A percentile compares a stretch with the other conserved stretches of the same genome.
These are phyloP conservation scores for Macadamia integrifolia DNA, from an alignment of 164 flowering plant species.

Conservation along the genomic window DNA sequence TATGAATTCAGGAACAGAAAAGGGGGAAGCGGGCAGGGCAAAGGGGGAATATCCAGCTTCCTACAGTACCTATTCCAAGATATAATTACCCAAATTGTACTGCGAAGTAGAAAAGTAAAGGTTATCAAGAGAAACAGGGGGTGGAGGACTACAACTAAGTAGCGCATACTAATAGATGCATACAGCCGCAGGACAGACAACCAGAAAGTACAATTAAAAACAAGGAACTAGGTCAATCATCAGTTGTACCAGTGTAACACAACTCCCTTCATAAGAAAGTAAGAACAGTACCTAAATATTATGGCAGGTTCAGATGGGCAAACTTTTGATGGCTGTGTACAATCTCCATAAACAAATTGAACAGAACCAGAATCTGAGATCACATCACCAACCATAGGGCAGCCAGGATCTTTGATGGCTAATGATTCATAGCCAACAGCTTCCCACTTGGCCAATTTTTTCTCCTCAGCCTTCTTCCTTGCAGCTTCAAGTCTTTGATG, in stretches of 20 bases:
- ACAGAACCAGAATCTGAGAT: conserved; percentile 62
- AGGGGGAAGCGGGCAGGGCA: too few species aligned
- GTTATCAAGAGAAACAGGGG: too few species aligned
- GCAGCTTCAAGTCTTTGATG: conserved; percentile 51
- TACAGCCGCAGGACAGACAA: too few species aligned
- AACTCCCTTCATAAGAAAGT: background rate
- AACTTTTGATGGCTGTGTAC: conserved; percentile 61
- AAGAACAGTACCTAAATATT: conserved; percentile 58
- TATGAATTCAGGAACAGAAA: too few species aligned
- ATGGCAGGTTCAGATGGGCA: conserved; percentile 62
- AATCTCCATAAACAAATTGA: conserved; percentile 88
- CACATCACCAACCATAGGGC: conserved; percentile 28
- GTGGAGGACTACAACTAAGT: too few species aligned
- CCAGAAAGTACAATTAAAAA: too few species aligned
- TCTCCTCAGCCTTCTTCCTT: conserved; percentile 71
- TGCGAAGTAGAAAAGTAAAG: too few species aligned
- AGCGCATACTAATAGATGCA: too few species aligned
- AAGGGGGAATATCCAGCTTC: too few species aligned
- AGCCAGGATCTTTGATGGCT: conserved; percentile 44
- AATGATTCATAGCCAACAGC: conserved; percentile 73
- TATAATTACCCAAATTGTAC: too few species aligned
- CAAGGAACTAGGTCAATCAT: too few species aligned
- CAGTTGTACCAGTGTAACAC: background rate
- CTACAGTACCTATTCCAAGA: too few species aligned
- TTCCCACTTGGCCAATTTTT: conserved; percentile 78